phyloP scores from a whole-genome alignment of 2,329 filamentous ascomycete species.

The Venturia nashicola region DNA sequence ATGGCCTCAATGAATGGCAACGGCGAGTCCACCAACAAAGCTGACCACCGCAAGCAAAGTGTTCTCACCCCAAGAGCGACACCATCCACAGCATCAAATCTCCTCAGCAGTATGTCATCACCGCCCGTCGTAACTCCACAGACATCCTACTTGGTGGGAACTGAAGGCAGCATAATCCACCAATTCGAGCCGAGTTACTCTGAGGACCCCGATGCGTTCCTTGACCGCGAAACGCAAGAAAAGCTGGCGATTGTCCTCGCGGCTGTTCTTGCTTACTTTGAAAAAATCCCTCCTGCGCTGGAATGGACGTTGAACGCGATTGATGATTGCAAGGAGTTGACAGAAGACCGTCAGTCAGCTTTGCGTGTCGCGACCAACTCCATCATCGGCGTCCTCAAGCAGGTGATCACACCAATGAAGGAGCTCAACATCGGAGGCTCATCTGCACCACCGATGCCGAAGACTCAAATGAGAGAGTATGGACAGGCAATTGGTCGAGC shows the following conservation, averaged over 20 bases:
- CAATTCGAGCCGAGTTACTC: neutral
- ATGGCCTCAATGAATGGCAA: neutral
- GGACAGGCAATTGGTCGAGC: neutral
- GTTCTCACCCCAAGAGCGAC: slow-evolving; percentile 35
- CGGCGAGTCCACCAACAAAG: slow-evolving; percentile 19
- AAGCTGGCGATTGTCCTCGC: neutral
- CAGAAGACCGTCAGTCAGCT: neutral
- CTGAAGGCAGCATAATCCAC: neutral
- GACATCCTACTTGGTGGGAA: slow-evolving; percentile 2
- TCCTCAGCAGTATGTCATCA: neutral
- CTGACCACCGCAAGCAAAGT: slow-evolving; percentile 46
- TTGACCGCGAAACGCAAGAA: neutral
- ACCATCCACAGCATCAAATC: slow-evolving; percentile 34
- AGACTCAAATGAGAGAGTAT: neutral
- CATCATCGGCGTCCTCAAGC: neutral
- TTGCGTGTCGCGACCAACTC: neutral
- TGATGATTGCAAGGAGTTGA: neutral
- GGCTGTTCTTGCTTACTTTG: neutral
- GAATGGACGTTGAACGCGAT: neutral
- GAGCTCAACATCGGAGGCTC: neutral
- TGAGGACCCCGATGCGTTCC: slow-evolving; percentile 7
- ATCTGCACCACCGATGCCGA: neutral
- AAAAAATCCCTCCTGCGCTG: neutral
- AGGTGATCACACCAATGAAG: neutral
- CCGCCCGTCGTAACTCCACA: neutral